Conservation (phyloP, 148 eudicot species). For the Hydrangea macrophylla region DNA sequence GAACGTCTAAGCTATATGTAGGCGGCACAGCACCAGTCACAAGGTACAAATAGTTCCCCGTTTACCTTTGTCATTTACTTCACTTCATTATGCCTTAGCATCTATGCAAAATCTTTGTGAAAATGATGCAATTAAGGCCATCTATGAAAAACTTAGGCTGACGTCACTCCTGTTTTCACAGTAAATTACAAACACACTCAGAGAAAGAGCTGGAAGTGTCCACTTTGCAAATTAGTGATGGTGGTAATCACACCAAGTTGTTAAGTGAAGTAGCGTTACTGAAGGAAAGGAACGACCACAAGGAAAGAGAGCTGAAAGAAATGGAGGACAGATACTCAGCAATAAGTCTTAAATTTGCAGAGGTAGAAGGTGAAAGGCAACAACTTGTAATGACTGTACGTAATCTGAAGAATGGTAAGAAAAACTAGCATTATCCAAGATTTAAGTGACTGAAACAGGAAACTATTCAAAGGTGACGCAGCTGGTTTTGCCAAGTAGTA, state of each 20-base stretch:
- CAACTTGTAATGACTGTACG: conserved; percentile 77
- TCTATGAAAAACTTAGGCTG: background rate
- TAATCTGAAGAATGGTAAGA: conserved; percentile 66
- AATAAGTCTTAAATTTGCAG: conserved; percentile 92
- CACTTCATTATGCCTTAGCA: background rate
- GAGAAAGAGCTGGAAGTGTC: conserved; percentile 16
- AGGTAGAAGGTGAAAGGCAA: conserved; percentile 97
- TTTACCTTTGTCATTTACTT: background rate
- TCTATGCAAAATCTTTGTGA: background rate
- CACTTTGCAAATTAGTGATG: conserved; percentile 13
- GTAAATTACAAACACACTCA: conserved; percentile 9
- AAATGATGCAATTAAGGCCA: background rate
- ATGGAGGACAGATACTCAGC: conserved; percentile 93
- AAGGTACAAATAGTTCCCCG: conserved; percentile 28
- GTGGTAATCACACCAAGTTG: conserved; percentile 28
- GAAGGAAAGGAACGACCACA: conserved; percentile 57
- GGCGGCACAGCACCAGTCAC: conserved; percentile 24
- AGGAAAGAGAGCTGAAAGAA: conserved; percentile 85
- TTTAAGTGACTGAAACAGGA: background rate
- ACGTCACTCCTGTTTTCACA: background rate
- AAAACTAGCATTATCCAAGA: conserved; percentile 23
- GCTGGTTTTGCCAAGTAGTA: background rate
- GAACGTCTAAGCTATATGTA: conserved; percentile 29
- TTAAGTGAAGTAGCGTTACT: conserved; percentile 45
- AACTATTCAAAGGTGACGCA: background rate